These are phyloP conservation scores for Phytophthora quininea DNA, from an alignment of 352 stramenopile species.

Conservation along the genomic window DNA sequence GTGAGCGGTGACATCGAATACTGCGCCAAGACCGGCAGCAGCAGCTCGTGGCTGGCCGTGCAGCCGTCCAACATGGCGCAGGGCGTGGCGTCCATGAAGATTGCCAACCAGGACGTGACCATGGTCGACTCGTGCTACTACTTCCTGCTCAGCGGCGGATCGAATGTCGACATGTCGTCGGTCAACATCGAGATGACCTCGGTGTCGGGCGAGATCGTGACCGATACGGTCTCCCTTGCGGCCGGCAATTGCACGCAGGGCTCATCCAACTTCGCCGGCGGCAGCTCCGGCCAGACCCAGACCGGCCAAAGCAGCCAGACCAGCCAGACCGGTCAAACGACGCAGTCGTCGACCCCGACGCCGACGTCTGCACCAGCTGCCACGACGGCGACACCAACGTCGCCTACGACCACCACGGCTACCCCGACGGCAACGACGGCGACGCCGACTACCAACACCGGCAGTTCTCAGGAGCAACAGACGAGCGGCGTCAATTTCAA, in stretches of 20 bases:
- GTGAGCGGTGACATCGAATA: slow-evolving; percentile 50
- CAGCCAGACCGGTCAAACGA: slow-evolving; percentile 33
- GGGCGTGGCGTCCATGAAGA: slow-evolving; percentile 41
- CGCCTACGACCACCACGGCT: slow-evolving; percentile 1
- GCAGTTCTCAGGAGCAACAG: not conserved
- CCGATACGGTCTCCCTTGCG: slow-evolving; percentile 53
- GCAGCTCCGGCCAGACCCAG: slow-evolving; percentile 21
- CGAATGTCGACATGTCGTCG: slow-evolving; percentile 35
- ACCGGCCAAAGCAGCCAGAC: slow-evolving; percentile 13
- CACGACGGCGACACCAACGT: slow-evolving; percentile 14
- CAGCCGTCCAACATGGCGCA: slow-evolving; percentile 49
- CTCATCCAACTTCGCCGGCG: slow-evolving; percentile 26
- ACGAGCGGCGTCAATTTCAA: not conserved
- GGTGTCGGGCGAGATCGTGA: slow-evolving; percentile 53
- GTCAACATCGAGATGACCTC: slow-evolving; percentile 59
- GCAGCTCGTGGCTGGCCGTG: slow-evolving; percentile 48
- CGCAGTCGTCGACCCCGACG: slow-evolving; percentile 9
- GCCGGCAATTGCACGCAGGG: slow-evolving; percentile 48
- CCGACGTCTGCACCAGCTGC: slow-evolving; percentile 7
- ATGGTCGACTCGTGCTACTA: slow-evolving; percentile 79
- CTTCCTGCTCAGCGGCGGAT: slow-evolving; percentile 50
- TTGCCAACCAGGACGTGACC: slow-evolving; percentile 59
- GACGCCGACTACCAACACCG: slow-evolving; percentile 4
- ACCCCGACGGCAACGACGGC: slow-evolving; percentile 6
- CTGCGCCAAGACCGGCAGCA: slow-evolving; percentile 59